A percentile compares a stretch with the other conserved stretches of the same genome.
These are phyloP conservation scores for Panellus pusillus DNA, from an alignment of 768 basidiomycete species.

Conservation along the genomic window DNA sequence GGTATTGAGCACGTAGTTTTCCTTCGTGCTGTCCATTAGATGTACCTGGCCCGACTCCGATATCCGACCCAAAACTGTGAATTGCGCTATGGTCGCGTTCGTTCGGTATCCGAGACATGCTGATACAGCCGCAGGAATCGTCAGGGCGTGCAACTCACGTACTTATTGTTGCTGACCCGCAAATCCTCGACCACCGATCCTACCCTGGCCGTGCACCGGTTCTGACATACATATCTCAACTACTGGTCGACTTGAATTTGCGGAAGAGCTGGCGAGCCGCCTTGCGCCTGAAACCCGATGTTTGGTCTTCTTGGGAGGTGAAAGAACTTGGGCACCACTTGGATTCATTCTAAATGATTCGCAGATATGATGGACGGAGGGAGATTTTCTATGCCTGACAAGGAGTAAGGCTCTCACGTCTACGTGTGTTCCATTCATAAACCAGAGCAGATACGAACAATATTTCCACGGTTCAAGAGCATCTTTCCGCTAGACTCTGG, in stretches of 20 bases:
- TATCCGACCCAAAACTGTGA: conserved; percentile 30
- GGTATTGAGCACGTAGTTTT: conserved; percentile 67
- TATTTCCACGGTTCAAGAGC: conserved; percentile 67
- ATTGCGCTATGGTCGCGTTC: background rate
- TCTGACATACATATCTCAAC: conserved; percentile 58
- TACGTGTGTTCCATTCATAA: background rate
- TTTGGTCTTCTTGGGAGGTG: conserved; percentile 71
- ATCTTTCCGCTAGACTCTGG: conserved; percentile 59
- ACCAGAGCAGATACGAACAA: conserved; percentile 59
- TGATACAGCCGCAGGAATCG: conserved; percentile 8
- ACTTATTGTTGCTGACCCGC: conserved; percentile 87
- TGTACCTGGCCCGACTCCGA: conserved; percentile 65
- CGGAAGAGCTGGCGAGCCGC: conserved; percentile 82
- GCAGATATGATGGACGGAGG: conserved; percentile 89
- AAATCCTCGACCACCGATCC: conserved; percentile 74
- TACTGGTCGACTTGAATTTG: conserved; percentile 78
- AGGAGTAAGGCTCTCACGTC: conserved; percentile 56
- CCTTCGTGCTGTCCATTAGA: conserved; percentile 37
- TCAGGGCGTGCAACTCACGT: conserved; percentile 42
- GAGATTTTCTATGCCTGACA: conserved; percentile 57
- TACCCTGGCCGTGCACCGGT: conserved; percentile 61
- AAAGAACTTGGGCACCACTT: background rate
- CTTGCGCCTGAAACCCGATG: conserved; percentile 60
- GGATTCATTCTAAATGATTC: background rate
- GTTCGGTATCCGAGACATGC: background rate